Evolutionary conservation across 495 filamentous ascomycete species (phyloP), one percentile per base, ranked within the genome.

Genomic region (Hyaloscypha hepaticicola): DNA sequence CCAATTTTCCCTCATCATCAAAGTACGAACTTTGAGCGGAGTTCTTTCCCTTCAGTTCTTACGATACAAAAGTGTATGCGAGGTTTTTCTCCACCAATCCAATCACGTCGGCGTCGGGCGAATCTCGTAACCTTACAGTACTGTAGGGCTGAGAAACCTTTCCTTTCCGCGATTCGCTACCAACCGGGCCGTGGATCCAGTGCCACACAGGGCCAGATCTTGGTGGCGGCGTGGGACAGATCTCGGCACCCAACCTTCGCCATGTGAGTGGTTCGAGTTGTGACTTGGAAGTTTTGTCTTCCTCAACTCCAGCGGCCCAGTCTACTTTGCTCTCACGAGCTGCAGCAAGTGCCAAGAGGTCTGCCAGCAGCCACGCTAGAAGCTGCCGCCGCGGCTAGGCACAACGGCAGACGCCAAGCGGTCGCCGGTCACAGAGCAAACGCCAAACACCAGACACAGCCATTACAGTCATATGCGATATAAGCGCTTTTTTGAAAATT

Each of bases 291-390:
- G n/a, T n/a, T n/a, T n/a, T n/a, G n/a, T n/a, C n/a, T n/a, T n/a
- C n/a, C n/a, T n/a, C n/a, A n/a, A n/a, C n/a, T n/a, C n/a, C n/a
- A n/a, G n/a, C n/a, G n/a, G 9, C 3, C 38, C 5, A 19, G 38
- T 29, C 56, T 58, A 11, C 55, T 58, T 58, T 58, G 14, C 29
- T 58, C 55, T 58, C 55, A 58, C 55, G 55, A 58, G 55, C 55
- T 38, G 55, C 55, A 25, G 9, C 55, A n/a, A n/a, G n/a, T n/a
- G n/a, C n/a, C n/a, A 33, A 33, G 31, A 12, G 31, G 31, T 12
- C 12, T 33, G 12, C 55, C 55, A 33, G 55, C 24, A 16, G 27
- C n/a, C n/a, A n/a, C n/a, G n/a, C n/a, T n/a, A n/a, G n/a, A n/a
- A n/a, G n/a, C n/a, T n/a, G n/a, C n/a, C n/a, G n/a, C n/a, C n/a